Conservation (phyloP, 805 yeast species). For the Yamadazyma tumulicola region DNA sequence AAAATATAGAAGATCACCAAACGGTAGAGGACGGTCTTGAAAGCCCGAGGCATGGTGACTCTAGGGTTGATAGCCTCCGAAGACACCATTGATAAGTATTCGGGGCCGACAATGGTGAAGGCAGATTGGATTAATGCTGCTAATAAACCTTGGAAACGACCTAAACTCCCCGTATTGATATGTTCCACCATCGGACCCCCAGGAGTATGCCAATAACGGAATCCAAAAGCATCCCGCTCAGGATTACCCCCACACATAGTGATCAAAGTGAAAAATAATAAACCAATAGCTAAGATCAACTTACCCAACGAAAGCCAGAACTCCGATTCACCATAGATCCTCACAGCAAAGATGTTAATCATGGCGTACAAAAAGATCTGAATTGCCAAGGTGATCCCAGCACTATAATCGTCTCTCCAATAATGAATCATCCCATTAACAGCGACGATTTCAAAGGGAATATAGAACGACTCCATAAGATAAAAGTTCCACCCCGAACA, state of each 20-base stretch:
- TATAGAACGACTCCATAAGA: conserved; percentile 26
- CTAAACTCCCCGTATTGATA: conserved; percentile 32
- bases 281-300: conserved; percentile 35
- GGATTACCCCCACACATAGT: conserved; percentile 40
- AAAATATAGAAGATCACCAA: conserved; percentile 44
- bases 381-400: conserved; percentile 43
- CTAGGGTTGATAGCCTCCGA: conserved; percentile 44
- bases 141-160: conserved; percentile 42
- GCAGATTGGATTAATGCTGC: conserved; percentile 35
- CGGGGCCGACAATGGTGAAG: conserved; percentile 42
- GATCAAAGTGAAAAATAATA: conserved; percentile 33
- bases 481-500: conserved; percentile 35
- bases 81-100: conserved; percentile 42
- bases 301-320: conserved; percentile 43
- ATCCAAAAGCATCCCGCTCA: conserved; percentile 29
- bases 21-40: conserved; percentile 41
- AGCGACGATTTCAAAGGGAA: conserved; percentile 47
- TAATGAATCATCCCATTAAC: conserved; percentile 53
- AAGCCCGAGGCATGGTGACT: conserved; percentile 36
- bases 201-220: conserved; percentile 29
- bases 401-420: conserved; percentile 48
- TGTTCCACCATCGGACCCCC: conserved; percentile 41
- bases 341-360: conserved; percentile 46
- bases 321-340: conserved; percentile 49
- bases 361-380: conserved; percentile 41